phyloP scores from a whole-genome alignment of 306 rosid species.

The Prunus padus region DNA sequence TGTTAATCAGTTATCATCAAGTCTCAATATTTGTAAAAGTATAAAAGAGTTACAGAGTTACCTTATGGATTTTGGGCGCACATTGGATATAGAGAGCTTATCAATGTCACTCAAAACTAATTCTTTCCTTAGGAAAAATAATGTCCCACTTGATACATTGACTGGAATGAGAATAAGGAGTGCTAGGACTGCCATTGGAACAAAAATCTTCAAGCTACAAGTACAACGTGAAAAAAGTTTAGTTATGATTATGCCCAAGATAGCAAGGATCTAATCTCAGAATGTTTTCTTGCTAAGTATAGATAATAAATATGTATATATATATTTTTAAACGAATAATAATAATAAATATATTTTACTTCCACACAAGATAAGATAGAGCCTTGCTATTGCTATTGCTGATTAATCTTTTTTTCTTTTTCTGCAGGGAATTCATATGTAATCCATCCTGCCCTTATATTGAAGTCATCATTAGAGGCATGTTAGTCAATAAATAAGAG shows the following conservation, averaged over 20 bases:
- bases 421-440: background rate
- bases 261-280: background rate
- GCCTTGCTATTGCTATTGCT: background rate
- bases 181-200: conserved; percentile 73
- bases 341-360: too few relatives aligned
- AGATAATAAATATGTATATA: background rate
- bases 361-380: background rate
- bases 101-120: conserved; percentile 87
- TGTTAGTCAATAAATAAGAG: background rate
- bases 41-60: conserved; percentile 15
- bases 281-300: background rate
- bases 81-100: conserved; percentile 94
- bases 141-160: conserved; percentile 82
- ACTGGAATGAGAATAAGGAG: conserved; percentile 89
- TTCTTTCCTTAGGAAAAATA: conserved; percentile 72
- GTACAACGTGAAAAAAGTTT: background rate
- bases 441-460: background rate
- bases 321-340: too few relatives aligned
- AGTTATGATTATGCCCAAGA: background rate
- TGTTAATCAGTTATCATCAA: background rate
- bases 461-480: background rate
- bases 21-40: background rate
- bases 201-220: conserved; percentile 78
- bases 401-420: background rate
- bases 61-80: conserved; percentile 75